Evolutionary conservation across 495 filamentous ascomycete species (phyloP).

Genomic region (Aspergillus sclerotioniger): DNA sequence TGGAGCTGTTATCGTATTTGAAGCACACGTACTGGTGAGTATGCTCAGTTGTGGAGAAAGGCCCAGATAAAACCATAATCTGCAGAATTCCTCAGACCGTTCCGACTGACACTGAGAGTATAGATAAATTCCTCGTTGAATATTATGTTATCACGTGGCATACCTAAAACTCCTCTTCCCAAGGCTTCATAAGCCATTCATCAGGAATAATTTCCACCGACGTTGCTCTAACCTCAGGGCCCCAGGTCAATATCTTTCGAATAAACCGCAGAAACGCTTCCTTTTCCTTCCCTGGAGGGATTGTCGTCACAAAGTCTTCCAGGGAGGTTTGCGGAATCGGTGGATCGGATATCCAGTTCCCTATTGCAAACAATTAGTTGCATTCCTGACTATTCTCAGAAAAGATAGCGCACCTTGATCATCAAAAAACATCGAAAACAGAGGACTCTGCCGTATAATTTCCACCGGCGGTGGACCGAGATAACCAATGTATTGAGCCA

Average conservation of each 20-base stretch:
- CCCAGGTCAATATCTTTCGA: conserved; percentile 14
- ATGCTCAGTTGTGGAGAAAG: too few relatives aligned
- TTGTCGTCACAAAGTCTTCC: conserved; percentile 17
- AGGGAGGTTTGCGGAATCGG: conserved; percentile 13
- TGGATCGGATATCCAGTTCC: conserved; percentile 16
- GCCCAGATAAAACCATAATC: too few relatives aligned
- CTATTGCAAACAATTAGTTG: not conserved
- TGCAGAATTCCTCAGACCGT: too few relatives aligned
- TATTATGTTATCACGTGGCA: too few relatives aligned
- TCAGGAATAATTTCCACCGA: conserved; percentile 11
- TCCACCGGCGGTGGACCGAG: conserved; percentile 20
- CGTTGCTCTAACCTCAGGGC: conserved; percentile 12
- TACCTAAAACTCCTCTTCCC: too few relatives aligned
- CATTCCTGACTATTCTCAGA: not conserved
- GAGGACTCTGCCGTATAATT: conserved; percentile 21
- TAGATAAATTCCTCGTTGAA: too few relatives aligned
- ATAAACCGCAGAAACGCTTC: conserved; percentile 18
- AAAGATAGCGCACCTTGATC: conserved; percentile 12
- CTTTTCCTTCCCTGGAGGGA: conserved; percentile 16
- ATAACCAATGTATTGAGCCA: conserved; percentile 29
- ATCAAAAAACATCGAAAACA: conserved; percentile 23
- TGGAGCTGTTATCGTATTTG: too few relatives aligned
- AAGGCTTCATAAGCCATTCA: conserved; percentile 11
- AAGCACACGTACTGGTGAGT: too few relatives aligned
- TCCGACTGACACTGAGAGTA: too few relatives aligned